Evolutionary conservation across 805 yeast genomes (phyloP).

Genomic region (Wickerhamomyces pijperi): DNA sequence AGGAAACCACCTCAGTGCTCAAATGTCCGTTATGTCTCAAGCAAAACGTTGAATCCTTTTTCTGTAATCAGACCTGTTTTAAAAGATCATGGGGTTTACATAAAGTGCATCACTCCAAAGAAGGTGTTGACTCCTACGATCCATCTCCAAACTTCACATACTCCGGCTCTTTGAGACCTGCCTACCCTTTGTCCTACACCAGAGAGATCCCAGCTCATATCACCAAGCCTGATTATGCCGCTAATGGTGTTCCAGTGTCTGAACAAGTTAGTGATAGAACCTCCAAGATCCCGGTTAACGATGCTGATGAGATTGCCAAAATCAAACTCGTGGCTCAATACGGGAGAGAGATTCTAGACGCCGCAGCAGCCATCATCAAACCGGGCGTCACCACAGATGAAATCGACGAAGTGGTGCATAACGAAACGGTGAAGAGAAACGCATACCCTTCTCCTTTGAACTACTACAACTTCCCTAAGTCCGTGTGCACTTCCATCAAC

Average conservation of each 20-base stretch:
- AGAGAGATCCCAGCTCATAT: constrained; percentile 64
- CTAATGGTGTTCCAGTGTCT: constrained; percentile 62
- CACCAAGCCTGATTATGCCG: constrained; percentile 74
- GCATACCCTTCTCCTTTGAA: constrained; percentile 94
- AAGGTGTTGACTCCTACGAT: constrained; percentile 53
- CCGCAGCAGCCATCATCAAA: constrained; percentile 69
- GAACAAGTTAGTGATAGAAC: constrained; percentile 68
- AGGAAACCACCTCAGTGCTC: constrained; percentile 58
- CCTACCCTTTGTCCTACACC: constrained; percentile 69
- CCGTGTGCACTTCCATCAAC: constrained; percentile 86
- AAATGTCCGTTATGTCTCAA: constrained; percentile 92
- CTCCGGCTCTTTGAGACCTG: constrained; percentile 67
- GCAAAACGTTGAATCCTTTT: constrained; percentile 45
- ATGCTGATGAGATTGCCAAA: constrained; percentile 58
- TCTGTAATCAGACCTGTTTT: constrained; percentile 82
- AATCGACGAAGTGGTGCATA: constrained; percentile 76
- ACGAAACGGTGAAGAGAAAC: constrained; percentile 77
- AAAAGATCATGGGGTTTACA: constrained; percentile 61
- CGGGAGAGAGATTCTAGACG: constrained; percentile 84
- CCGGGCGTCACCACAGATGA: constrained; percentile 94
- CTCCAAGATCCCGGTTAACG: constrained; percentile 51
- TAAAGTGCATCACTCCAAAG: constrained; percentile 61
- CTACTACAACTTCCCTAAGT: constrained; percentile 87
- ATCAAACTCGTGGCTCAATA: constrained; percentile 65
- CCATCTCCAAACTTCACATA: constrained; percentile 78